Percentiles rank a stretch among this genome's conserved stretches.
Conservation (phyloP, 352 stramenopile species). For the Phytopythium boreale region DNA sequence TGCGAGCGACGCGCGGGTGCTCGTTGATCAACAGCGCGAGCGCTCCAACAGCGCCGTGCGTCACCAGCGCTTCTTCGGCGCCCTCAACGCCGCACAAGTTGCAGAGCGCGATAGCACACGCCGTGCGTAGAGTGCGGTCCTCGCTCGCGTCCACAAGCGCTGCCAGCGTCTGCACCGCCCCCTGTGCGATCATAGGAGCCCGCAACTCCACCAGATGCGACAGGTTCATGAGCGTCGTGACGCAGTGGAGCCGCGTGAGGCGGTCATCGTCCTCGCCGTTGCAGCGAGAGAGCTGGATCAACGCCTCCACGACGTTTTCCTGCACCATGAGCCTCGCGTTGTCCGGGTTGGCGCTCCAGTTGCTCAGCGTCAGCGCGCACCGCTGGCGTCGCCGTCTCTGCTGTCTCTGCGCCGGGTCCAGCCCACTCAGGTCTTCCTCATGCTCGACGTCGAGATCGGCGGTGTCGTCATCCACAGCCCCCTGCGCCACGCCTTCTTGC, state of each 20-base stretch:
- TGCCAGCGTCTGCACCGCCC: constrained; percentile 68
- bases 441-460: background rate
- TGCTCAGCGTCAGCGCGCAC: constrained; percentile 83
- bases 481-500: background rate
- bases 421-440: background rate
- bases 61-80: constrained; percentile 74
- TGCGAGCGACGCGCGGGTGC: constrained; percentile 51
- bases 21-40: constrained; percentile 83
- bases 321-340: constrained; percentile 87
- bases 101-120: constrained; percentile 83
- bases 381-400: constrained; percentile 50
- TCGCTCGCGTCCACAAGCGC: constrained; percentile 69
- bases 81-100: constrained; percentile 84
- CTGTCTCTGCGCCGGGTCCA: constrained; percentile 17
- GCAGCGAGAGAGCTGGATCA: constrained; percentile 60
- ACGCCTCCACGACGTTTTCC: constrained; percentile 84
- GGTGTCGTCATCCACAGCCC: background rate
- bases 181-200: constrained; percentile 59
- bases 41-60: constrained; percentile 76
- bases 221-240: constrained; percentile 86
- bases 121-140: constrained; percentile 60
- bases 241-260: constrained; percentile 63
- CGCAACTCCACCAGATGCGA: constrained; percentile 65
- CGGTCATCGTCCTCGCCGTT: constrained; percentile 48
- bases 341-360: constrained; percentile 84